These are phyloP conservation scores for Graphilbum ipis-grandicollis DNA, from an alignment of 2,329 filamentous ascomycete genomes.

Conservation along the genomic window DNA sequence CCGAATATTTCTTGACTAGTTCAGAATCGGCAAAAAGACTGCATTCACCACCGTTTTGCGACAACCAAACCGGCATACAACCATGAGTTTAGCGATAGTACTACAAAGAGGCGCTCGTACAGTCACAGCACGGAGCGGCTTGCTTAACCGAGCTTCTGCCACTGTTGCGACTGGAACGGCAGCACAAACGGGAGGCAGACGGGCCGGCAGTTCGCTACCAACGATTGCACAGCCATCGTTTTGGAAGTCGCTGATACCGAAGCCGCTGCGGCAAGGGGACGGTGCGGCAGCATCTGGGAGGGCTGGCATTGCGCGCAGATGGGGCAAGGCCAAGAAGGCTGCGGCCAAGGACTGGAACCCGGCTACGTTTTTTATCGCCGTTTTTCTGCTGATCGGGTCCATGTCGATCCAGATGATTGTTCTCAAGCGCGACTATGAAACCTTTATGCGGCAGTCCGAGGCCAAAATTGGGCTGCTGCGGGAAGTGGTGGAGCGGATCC, in stretches of 20 bases:
- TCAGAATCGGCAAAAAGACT: too few relatives aligned
- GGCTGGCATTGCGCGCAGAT: too few relatives aligned
- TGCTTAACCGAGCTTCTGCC: too few relatives aligned
- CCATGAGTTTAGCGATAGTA: too few relatives aligned
- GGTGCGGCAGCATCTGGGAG: slow-evolving; percentile 17
- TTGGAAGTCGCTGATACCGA: slow-evolving; percentile 55
- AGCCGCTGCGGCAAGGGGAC: slow-evolving; percentile 33
- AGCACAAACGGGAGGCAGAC: neutral
- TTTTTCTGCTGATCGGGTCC: slow-evolving; percentile 77
- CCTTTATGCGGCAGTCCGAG: slow-evolving; percentile 60
- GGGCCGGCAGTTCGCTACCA: slow-evolving; percentile 10
- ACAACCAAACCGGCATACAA: too few relatives aligned
- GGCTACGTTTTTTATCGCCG: slow-evolving; percentile 64
- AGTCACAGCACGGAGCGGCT: too few relatives aligned
- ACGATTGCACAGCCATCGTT: slow-evolving; percentile 27
- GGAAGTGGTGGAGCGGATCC: slow-evolving; percentile 56
- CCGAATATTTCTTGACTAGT: too few relatives aligned
- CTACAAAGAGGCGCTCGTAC: too few relatives aligned
- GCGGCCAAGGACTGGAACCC: slow-evolving; percentile 54
- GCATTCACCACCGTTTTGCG: too few relatives aligned
- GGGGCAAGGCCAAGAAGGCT: slow-evolving; percentile 12
- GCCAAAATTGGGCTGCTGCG: slow-evolving; percentile 59
- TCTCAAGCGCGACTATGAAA: slow-evolving; percentile 56
- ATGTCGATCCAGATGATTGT: slow-evolving; percentile 89
- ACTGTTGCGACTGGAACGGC: too few relatives aligned